Evolutionary conservation across 768 basidiomycete genomes (phyloP).

Genomic region (Gloeopeniophorella convolvens): DNA sequence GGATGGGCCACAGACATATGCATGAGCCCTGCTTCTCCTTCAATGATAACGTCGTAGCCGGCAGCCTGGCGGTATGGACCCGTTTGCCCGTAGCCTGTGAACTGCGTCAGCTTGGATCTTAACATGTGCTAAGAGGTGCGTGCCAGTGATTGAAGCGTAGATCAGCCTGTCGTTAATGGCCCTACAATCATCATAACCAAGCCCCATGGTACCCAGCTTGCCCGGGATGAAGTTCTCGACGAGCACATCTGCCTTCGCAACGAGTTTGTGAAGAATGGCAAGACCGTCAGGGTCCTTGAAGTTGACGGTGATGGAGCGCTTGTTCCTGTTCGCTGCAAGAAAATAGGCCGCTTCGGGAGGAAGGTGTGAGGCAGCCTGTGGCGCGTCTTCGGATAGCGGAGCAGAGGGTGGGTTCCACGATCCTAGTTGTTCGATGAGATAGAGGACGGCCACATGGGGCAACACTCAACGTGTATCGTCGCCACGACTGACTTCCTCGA

Average conservation of each 20-base stretch:
- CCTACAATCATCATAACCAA: constrained; percentile 79
- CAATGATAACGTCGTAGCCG: constrained; percentile 71
- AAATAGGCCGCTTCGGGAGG: constrained; percentile 94
- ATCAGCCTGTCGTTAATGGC: constrained; percentile 75
- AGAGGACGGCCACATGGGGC: neutral
- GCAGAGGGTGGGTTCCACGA: constrained; percentile 35
- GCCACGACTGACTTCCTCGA: constrained; percentile 73
- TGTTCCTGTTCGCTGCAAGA: constrained; percentile 82
- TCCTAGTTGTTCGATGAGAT: constrained; percentile 12
- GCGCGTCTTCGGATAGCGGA: constrained; percentile 34
- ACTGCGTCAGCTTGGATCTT: too few relatives aligned
- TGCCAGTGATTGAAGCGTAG: constrained; percentile 87
- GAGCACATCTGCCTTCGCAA: constrained; percentile 72
- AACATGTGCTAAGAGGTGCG: too few relatives aligned
- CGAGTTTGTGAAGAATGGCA: constrained; percentile 63
- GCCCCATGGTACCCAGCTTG: constrained; percentile 76
- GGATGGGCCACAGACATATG: constrained; percentile 58
- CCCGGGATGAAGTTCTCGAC: constrained; percentile 88
- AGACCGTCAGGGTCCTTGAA: constrained; percentile 76
- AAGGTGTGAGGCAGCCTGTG: constrained; percentile 51
- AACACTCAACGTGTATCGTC: constrained; percentile 76
- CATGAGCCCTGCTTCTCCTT: constrained; percentile 84
- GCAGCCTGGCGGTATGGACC: constrained; percentile 80
- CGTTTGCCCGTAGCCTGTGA: constrained; percentile 74
- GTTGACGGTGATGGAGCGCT: constrained; percentile 84